These are phyloP conservation scores for Podaxis sp. DNA, from an alignment of 768 basidiomycete species.

Conservation along the genomic window DNA sequence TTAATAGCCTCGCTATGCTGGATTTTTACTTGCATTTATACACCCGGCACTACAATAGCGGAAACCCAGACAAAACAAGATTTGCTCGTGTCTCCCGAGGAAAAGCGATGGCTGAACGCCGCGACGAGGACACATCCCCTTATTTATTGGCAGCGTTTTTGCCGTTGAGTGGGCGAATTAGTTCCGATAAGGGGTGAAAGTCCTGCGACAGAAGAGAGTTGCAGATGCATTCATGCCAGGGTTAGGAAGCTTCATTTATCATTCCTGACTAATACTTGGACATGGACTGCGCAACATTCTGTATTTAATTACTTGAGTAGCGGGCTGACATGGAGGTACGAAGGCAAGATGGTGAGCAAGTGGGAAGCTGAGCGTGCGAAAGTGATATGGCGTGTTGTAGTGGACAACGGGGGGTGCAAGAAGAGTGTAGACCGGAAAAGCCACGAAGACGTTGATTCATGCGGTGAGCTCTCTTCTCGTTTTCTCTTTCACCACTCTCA, in stretches of 20 bases:
- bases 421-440: not conserved
- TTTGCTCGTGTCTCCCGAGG: not conserved
- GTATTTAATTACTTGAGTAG: not conserved
- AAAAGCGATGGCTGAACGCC: not conserved
- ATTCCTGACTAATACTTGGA: not conserved
- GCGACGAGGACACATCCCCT: not conserved
- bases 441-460: conserved; percentile 4
- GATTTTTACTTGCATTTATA: not conserved
- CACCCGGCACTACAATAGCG: not conserved
- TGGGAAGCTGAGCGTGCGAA: conserved; percentile 3
- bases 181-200: not conserved
- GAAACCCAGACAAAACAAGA: not conserved
- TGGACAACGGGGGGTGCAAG: not conserved
- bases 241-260: not conserved
- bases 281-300: not conserved
- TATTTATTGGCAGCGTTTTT: not conserved
- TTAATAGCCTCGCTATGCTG: not conserved
- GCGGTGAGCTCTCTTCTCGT: not conserved
- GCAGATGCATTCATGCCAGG: not conserved
- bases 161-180: not conserved
- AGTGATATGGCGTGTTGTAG: not conserved
- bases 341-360: not conserved
- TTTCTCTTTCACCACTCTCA: not conserved
- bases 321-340: not conserved
- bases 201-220: not conserved